phyloP scores from a whole-genome alignment of 352 stramenopile genomes.

The Globisporangium cystogenes region DNA sequence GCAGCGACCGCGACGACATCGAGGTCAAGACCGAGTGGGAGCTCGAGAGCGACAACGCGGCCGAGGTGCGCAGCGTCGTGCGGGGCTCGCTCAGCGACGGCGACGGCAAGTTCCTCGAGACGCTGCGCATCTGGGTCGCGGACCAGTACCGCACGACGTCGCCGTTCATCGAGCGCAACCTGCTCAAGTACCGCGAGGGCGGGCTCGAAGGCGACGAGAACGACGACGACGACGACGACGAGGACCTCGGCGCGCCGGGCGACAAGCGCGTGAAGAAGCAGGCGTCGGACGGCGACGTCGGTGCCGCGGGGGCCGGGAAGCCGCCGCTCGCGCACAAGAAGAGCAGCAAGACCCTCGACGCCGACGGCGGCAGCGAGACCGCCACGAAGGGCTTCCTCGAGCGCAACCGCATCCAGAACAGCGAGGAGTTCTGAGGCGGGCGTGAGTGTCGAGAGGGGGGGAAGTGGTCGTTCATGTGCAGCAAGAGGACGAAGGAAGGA shows the following conservation, averaged over 20 bases:
- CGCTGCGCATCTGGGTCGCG: constrained; percentile 79
- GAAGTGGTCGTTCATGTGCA: too few species aligned
- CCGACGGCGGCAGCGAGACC: constrained; percentile 11
- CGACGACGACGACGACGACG: constrained; percentile 15
- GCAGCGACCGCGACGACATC: constrained; percentile 74
- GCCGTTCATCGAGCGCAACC: constrained; percentile 77
- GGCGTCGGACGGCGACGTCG: constrained; percentile 1
- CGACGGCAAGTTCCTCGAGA: constrained; percentile 71
- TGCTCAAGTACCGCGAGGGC: constrained; percentile 77
- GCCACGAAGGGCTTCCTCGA: constrained; percentile 44
- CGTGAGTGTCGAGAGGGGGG: too few species aligned
- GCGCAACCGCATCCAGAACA: constrained; percentile 48
- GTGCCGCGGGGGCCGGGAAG: constrained; percentile 11
- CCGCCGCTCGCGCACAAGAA: constrained; percentile 15
- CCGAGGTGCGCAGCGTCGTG: constrained; percentile 56
- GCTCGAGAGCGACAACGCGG: constrained; percentile 67
- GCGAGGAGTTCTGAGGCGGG: constrained; percentile 61
- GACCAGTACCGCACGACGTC: constrained; percentile 85
- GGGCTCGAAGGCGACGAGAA: constrained; percentile 42
- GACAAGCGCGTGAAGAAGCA: constrained; percentile 6
- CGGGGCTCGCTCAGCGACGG: constrained; percentile 52
- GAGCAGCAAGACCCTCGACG: constrained; percentile 10
- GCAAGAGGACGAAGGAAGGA: too few species aligned
- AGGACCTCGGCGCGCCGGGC: constrained; percentile 7
- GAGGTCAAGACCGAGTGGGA: constrained; percentile 86